phyloP scores from a whole-genome alignment of 2,329 filamentous ascomycete genomes.

The Magnaporthiopsis incrustans region DNA sequence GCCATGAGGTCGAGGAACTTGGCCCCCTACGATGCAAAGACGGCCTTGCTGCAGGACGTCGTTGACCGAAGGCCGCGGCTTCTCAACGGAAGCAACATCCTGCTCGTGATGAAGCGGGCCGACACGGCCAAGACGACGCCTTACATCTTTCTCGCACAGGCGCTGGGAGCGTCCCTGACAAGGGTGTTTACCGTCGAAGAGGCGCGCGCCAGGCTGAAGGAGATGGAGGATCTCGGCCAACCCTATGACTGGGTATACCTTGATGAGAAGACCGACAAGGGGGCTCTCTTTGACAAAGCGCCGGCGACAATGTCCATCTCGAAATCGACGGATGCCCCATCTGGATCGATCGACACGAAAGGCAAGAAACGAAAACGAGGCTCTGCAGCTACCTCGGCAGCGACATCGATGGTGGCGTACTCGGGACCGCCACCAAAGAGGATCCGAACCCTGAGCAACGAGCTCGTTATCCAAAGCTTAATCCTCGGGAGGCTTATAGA shows the following conservation, averaged over 20 bases:
- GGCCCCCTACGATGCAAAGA: constrained; percentile 46
- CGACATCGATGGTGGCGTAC: constrained; percentile 10
- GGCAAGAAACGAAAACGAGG: constrained; percentile 33
- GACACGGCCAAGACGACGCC: constrained; percentile 57
- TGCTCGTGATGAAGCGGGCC: constrained; percentile 64
- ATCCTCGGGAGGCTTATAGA: constrained; percentile 76
- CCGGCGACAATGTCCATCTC: background rate
- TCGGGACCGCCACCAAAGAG: constrained; percentile 33
- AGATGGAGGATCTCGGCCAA: constrained; percentile 36
- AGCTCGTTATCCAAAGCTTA: constrained; percentile 85
- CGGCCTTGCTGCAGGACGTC: constrained; percentile 47
- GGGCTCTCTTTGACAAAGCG: constrained; percentile 18
- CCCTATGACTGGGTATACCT: constrained; percentile 74
- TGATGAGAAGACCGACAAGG: constrained; percentile 47
- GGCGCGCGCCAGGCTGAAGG: constrained; percentile 50
- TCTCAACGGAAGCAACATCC: constrained; percentile 55
- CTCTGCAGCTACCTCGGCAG: constrained; percentile 20
- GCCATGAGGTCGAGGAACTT: constrained; percentile 70
- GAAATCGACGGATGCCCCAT: background rate
- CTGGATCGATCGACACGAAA: constrained; percentile 9
- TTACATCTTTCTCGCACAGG: constrained; percentile 73
- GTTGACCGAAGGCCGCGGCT: constrained; percentile 54
- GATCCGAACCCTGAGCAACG: constrained; percentile 67
- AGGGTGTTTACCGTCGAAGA: constrained; percentile 58
- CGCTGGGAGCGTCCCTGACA: constrained; percentile 65